These are phyloP conservation scores for Platanthera zijinensis DNA, from an alignment of 106 monocot genomes.

Conservation along the genomic window DNA sequence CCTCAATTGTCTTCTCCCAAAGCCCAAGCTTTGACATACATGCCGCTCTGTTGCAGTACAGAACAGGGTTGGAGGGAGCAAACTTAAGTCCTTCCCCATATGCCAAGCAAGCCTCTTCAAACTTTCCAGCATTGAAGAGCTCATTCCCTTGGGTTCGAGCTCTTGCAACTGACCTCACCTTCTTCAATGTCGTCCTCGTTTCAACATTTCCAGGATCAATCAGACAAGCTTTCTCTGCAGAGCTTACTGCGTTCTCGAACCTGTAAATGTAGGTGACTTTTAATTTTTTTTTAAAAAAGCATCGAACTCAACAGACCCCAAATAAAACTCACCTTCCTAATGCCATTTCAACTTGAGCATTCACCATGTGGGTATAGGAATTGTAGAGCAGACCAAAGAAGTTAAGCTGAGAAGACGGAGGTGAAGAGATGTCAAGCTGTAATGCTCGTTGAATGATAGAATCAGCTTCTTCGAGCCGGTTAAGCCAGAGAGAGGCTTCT, in stretches of 20 bases:
- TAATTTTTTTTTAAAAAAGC: background rate
- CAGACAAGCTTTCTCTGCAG: constrained; percentile 36
- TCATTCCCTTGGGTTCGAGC: constrained; percentile 56
- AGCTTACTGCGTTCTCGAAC: constrained; percentile 56
- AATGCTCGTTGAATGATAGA: constrained; percentile 19
- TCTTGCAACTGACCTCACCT: constrained; percentile 38
- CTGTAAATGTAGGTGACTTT: constrained; percentile 16
- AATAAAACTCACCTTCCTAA: constrained; percentile 48
- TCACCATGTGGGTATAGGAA: constrained; percentile 46
- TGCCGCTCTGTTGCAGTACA: constrained; percentile 73
- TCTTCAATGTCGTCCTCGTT: constrained; percentile 19
- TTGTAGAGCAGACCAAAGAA: constrained; percentile 38
- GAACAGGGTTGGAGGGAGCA: constrained; percentile 50
- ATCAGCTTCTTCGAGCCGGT: constrained; percentile 52
- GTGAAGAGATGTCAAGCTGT: constrained; percentile 32
- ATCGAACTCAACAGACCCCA: background rate
- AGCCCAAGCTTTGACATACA: constrained; percentile 67
- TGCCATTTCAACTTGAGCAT: constrained; percentile 71
- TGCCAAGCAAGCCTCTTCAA: constrained; percentile 50
- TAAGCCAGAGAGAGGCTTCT: constrained; percentile 51
- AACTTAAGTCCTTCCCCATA: constrained; percentile 62
- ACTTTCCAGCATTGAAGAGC: constrained; percentile 47
- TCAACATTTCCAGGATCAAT: constrained; percentile 44
- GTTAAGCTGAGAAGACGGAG: constrained; percentile 12
- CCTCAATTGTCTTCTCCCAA: constrained; percentile 62